Evolutionary conservation across 2,329 filamentous ascomycete species (phyloP), one percentile per base, ranked within the genome.

Genomic region (Leptoxyphium fumago): DNA sequence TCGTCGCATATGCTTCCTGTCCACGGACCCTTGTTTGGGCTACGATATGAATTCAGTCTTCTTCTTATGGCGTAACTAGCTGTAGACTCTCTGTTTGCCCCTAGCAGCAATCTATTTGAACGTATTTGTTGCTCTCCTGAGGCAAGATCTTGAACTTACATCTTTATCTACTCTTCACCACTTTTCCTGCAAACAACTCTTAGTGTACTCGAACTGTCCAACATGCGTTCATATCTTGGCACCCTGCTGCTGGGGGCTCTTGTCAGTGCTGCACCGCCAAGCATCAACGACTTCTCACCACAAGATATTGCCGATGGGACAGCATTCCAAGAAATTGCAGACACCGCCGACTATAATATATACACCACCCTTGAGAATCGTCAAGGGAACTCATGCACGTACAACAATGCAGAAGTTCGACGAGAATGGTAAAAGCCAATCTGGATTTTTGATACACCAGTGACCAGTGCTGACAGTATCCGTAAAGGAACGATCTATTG

Each of bases 261-360:
- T 13, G 11, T 9, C 32, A 15, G 5, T 15, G 32, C 32, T 13
- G 32, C 32, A 13, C 13, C 32, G 5, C 13, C 32, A 13, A 36
- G 32, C 32, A 36, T 36, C 11, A 36, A 15, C 10, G 47, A 52
- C 43, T 59, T 51, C 47, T 53, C 53, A 15, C 18, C 50, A 21
- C 45, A 46, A 11, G 48, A 60, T 17, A 54, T 60, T 30, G 43
- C 47, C 13, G 52, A 50, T 34, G 58, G 57, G 41, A 47, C 47
- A 13, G 58, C 58, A n/a, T 60, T 50, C 41, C 42, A 49, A 36
- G 55, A 60, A 30, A 50, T 59, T 21, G 50, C 49, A 11, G 46
- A 48, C 26, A 52, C 55, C n/a, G 54, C 56, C 15, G 43, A 48
- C n/a, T 49, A 55, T 41, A 52, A 55, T 40, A 53, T 59, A 48